Percentiles rank a stretch among this genome's conserved stretches.
These are phyloP conservation scores for Pholiota molesta DNA, from an alignment of 768 basidiomycete genomes.

Conservation along the genomic window DNA sequence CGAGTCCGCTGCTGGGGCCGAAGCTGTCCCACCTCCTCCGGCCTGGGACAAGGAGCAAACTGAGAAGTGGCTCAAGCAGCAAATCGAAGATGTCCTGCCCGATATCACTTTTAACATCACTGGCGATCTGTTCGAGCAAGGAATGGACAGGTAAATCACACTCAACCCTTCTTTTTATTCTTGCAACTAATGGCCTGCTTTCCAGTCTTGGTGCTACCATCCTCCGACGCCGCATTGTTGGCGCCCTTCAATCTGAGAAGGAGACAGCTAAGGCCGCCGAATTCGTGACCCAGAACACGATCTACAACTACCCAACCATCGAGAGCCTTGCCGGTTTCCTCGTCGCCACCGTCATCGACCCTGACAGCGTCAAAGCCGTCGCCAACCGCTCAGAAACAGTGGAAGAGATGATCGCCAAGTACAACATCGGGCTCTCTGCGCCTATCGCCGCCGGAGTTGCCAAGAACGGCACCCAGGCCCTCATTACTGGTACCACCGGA, in stretches of 20 bases:
- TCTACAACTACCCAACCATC: slow-evolving; percentile 26
- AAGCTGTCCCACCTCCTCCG: not conserved
- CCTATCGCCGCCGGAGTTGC: slow-evolving; percentile 1
- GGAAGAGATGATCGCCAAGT: slow-evolving; percentile 40
- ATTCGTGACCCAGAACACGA: slow-evolving; percentile 20
- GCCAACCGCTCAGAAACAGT: slow-evolving; percentile 24
- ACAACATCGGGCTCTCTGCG: slow-evolving; percentile 13
- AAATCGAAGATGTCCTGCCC: not conserved
- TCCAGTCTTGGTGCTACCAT: slow-evolving; percentile 4
- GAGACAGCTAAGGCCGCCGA: slow-evolving; percentile 16
- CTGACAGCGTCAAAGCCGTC: slow-evolving; percentile 4
- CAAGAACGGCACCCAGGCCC: not conserved
- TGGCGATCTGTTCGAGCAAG: not conserved
- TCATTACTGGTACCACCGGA: not conserved
- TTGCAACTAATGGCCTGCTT: not conserved
- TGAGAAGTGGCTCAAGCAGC: slow-evolving; percentile 1
- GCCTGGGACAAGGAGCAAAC: slow-evolving; percentile 4
- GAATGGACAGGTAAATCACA: not conserved
- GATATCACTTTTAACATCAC: slow-evolving; percentile 2
- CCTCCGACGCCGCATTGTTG: slow-evolving; percentile 21
- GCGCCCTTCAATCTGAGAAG: slow-evolving; percentile 20
- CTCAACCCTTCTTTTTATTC: too few relatives aligned
- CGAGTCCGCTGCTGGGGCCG: not conserved
- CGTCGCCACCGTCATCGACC: slow-evolving; percentile 15
- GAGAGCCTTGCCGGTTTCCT: slow-evolving; percentile 20